Evolutionary conservation across 805 yeast genomes (phyloP).

Genomic region (Vanderwaltozyma yarrowii): DNA sequence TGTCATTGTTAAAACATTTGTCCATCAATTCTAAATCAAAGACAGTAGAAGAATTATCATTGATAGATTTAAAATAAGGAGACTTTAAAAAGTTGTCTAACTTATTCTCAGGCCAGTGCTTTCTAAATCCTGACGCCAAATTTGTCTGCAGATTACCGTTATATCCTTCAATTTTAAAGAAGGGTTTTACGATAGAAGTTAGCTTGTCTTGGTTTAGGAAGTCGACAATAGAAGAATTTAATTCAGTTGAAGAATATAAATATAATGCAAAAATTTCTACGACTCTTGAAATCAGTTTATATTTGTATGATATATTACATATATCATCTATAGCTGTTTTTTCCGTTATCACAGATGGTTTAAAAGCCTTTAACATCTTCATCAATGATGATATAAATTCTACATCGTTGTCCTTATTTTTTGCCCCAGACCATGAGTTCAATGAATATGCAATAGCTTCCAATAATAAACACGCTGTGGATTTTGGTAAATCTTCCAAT

Average conservation of each 20-base stretch:
- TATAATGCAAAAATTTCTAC: conserved; percentile 69
- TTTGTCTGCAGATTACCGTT: conserved; percentile 37
- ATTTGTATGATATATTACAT: conserved; percentile 40
- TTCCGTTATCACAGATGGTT: conserved; percentile 6
- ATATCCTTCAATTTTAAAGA: conserved; percentile 38
- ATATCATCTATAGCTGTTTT: conserved; percentile 11
- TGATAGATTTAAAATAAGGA: conserved; percentile 34
- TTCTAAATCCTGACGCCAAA: conserved; percentile 36
- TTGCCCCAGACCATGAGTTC: conserved; percentile 65
- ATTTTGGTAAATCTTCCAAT: conserved; percentile 45
- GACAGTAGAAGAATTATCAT: conserved; percentile 42
- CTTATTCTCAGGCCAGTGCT: conserved; percentile 37
- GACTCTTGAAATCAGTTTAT: conserved; percentile 52
- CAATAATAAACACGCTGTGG: conserved; percentile 54
- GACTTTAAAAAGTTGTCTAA: conserved; percentile 45
- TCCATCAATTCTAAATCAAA: conserved; percentile 60
- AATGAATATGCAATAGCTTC: conserved; percentile 67
- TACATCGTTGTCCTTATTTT: conserved; percentile 40
- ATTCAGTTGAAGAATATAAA: conserved; percentile 41
- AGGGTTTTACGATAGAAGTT: conserved; percentile 23
- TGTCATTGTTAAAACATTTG: conserved; percentile 37
- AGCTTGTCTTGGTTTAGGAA: conserved; percentile 34
- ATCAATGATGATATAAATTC: conserved; percentile 28
- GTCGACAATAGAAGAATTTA: conserved; percentile 34
- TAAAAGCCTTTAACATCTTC: conserved; percentile 30